These are phyloP conservation scores for Cenchrus fungigraminus DNA, from an alignment of 176 grass and related monocot genomes.

Conservation along the genomic window DNA sequence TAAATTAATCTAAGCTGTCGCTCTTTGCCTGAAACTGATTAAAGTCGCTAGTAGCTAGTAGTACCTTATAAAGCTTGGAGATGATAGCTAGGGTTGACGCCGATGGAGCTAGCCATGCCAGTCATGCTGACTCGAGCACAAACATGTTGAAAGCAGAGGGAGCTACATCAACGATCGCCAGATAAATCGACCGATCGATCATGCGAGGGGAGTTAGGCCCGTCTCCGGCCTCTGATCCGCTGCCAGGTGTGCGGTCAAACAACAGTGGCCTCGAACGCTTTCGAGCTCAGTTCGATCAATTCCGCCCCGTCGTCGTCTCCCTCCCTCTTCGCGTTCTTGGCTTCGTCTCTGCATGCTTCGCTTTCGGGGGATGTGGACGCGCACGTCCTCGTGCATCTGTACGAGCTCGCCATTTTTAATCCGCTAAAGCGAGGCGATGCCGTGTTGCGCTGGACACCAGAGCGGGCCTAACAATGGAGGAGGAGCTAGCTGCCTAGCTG, in stretches of 20 bases:
- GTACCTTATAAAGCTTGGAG: slow-evolving; percentile 26
- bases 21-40: neutral
- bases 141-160: slow-evolving; percentile 14
- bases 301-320: neutral
- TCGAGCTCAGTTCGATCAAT: neutral
- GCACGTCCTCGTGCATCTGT: slow-evolving; percentile 13
- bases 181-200: slow-evolving; percentile 3
- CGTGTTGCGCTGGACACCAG: slow-evolving; percentile 64
- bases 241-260: slow-evolving; percentile 51
- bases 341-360: slow-evolving; percentile 33
- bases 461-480: slow-evolving; percentile 38
- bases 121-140: slow-evolving; percentile 48
- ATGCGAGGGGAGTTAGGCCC: slow-evolving; percentile 41
- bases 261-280: slow-evolving; percentile 35
- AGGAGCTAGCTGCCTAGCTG: too few relatives aligned
- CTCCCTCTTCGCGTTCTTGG: neutral
- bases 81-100: slow-evolving; percentile 51
- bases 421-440: slow-evolving; percentile 37
- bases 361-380: slow-evolving; percentile 51
- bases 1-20: neutral
- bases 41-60: neutral
- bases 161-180: slow-evolving; percentile 33
- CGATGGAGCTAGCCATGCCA: neutral
- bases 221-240: slow-evolving; percentile 14
- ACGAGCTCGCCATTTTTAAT: slow-evolving; percentile 19